A percentile compares a stretch with the other conserved stretches of the same genome.
Evolutionary conservation across 2,329 filamentous ascomycete genomes (phyloP).

Genomic region (Beauveria medogensis): DNA sequence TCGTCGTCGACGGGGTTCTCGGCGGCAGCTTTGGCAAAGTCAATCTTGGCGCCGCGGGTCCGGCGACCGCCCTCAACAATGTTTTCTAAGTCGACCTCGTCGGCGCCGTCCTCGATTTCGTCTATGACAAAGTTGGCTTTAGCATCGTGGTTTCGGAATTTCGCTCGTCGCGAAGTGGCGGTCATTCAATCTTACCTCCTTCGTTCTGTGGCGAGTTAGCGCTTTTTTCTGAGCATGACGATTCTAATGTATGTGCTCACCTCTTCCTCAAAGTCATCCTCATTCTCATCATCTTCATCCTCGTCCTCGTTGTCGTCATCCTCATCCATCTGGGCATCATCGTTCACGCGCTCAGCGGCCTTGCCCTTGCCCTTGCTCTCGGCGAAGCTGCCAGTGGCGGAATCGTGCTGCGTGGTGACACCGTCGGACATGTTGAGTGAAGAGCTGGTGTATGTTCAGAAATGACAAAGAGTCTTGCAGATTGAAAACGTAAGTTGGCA

Average conservation of each 20-base stretch:
- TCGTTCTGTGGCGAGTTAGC: constrained; percentile 18
- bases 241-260: constrained; percentile 15
- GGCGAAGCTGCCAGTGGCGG: constrained; percentile 32
- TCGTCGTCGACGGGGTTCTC: constrained; percentile 69
- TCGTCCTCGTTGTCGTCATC: constrained; percentile 66
- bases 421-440: constrained; percentile 40
- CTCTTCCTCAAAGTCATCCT: constrained; percentile 16
- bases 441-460: neutral
- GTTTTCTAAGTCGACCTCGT: constrained; percentile 85
- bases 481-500: neutral
- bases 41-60: constrained; percentile 85
- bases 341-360: constrained; percentile 41
- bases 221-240: neutral
- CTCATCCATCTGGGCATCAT: constrained; percentile 64
- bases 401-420: constrained; percentile 39
- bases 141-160: neutral
- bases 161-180: neutral
- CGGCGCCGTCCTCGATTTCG: constrained; percentile 74
- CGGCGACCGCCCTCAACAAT: constrained; percentile 72
- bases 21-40: constrained; percentile 84
- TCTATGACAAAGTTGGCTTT: constrained; percentile 11
- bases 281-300: constrained; percentile 46
- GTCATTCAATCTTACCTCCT: constrained; percentile 22
- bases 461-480: neutral
- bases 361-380: constrained; percentile 86